Conservation (phyloP, 768 basidiomycete species). For the Podaxis sp. region DNA sequence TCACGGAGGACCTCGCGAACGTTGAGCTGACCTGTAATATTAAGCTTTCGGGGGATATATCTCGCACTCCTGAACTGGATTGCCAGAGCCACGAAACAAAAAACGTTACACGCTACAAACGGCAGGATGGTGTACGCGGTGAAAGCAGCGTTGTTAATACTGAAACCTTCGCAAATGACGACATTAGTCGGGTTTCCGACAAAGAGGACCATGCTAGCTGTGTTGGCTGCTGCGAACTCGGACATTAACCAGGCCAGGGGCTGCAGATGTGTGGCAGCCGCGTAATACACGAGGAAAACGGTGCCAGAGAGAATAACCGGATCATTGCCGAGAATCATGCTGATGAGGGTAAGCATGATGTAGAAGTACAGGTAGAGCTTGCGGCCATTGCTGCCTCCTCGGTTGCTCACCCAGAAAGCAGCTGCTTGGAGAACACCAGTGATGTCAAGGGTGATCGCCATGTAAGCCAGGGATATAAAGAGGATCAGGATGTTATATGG, state of each 20-base stretch:
- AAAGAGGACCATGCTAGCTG: conserved; percentile 71
- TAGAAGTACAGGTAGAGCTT: conserved; percentile 81
- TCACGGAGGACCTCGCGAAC: conserved; percentile 69
- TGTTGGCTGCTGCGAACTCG: conserved; percentile 79
- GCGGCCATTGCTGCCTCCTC: conserved; percentile 70
- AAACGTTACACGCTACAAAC: conserved; percentile 64
- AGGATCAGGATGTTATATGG: conserved; percentile 93
- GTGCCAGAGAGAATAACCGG: conserved; percentile 93
- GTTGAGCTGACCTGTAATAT: conserved; percentile 34
- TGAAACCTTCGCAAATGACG: conserved; percentile 85
- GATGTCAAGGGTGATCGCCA: conserved; percentile 87
- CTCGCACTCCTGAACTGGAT: conserved; percentile 58
- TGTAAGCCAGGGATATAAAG: conserved; percentile 90
- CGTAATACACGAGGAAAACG: conserved; percentile 87
- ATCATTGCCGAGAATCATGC: conserved; percentile 87
- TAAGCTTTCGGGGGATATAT: conserved; percentile 50
- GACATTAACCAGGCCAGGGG: conserved; percentile 70
- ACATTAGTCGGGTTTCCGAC: conserved; percentile 95
- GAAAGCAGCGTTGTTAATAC: conserved; percentile 73
- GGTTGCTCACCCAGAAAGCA: conserved; percentile 86
- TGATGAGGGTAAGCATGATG: conserved; percentile 73
- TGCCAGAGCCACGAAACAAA: conserved; percentile 57
- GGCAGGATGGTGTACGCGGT: conserved; percentile 84
- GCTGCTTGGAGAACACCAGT: conserved; percentile 85
- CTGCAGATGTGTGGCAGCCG: conserved; percentile 56